Evolutionary conservation across 305 asterid genomes (phyloP).

Genomic region (Plantago lanceolata): DNA sequence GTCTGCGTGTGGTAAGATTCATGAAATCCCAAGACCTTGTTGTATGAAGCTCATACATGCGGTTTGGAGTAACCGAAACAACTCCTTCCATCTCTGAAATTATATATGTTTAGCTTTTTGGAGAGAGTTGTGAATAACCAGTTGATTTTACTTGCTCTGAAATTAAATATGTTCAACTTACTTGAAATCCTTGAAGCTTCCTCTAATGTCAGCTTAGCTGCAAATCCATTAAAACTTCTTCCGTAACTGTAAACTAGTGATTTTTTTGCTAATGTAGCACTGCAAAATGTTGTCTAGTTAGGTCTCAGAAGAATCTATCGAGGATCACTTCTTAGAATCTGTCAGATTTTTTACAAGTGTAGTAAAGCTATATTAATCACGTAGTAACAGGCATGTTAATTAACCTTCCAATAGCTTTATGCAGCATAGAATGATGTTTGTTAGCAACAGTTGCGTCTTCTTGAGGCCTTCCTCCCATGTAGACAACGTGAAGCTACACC

Average conservation of each 20-base stretch:
- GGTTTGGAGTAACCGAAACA: conserved; percentile 45
- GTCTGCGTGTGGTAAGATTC: conserved; percentile 27
- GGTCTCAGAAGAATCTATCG: neutral
- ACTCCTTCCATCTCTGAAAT: conserved; percentile 56
- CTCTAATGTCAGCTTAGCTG: conserved; percentile 36
- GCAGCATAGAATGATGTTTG: conserved; percentile 43
- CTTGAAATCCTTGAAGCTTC: conserved; percentile 34
- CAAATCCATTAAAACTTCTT: conserved; percentile 53
- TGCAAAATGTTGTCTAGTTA: conserved; percentile 19
- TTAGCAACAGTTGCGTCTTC: conserved; percentile 29
- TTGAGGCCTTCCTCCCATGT: conserved; percentile 46
- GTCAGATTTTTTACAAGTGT: no score
- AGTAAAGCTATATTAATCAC: no score
- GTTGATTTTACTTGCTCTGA: no score
- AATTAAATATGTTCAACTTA: conserved; percentile 9
- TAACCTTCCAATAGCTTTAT: conserved; percentile 47
- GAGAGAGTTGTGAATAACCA: neutral
- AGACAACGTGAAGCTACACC: conserved; percentile 42
- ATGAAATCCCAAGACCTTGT: conserved; percentile 66
- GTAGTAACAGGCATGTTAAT: neutral
- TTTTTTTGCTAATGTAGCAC: conserved; percentile 39
- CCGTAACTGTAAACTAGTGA: conserved; percentile 40
- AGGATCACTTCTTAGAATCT: no score
- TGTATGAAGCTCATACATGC: conserved; percentile 35
- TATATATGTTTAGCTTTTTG: neutral